Base-by-base conservation (phyloP, 2,329 filamentous ascomycete species). In the Neonectria coccinea region DNA sequence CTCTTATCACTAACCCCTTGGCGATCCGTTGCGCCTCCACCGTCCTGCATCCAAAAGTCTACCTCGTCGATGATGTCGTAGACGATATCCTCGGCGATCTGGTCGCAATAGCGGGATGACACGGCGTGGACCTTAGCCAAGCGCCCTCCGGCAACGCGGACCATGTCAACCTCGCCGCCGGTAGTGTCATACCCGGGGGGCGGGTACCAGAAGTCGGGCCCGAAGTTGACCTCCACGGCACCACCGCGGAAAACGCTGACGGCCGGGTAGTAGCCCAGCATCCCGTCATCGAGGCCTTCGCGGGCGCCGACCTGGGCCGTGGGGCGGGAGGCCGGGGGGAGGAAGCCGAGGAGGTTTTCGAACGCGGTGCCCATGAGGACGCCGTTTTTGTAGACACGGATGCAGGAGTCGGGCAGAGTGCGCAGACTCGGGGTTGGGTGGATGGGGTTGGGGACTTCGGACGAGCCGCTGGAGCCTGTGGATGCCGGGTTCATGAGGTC, bases 51-150 rank as follows among this genome's bases (percentile, higher is more conserved):
- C 90, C 89, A 97, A 80, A 92, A 96, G 81, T 97, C 94, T 53
- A 97, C 92, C 80, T 99, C 96, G 75, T 99, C 96, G 33, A 98
- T 85, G 57, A 99, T 87, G 78, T 99, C 96, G 77, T 94, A 97
- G 31, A 97, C 87, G 25, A 97, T 85, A 74, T 99, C 96, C 80
- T 99, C 96, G 14, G 91, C 94, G 66, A 99, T 94, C 81, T 98
- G 95, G 76, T 99, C 94, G 64, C 89, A 88, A 79, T 94, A 98
- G 33, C 96, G 88, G 66, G 97, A 92, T 8, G 88, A 87, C 22
- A 97, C 83, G 1, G 92, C 83, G 36, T 88, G 85, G 1, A 90
- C 70, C 57, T 72, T 75, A n/a, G 75, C 74, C 27, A 74, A 59
- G 2, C 55, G 68, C 11, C 66, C 62, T n/a, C 69, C 71, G 20